Evolutionary conservation across 1,284 basidiomycete species (phyloP), one percentile per base, ranked within the genome.

Genomic region (Pseudozyma pruni): DNA sequence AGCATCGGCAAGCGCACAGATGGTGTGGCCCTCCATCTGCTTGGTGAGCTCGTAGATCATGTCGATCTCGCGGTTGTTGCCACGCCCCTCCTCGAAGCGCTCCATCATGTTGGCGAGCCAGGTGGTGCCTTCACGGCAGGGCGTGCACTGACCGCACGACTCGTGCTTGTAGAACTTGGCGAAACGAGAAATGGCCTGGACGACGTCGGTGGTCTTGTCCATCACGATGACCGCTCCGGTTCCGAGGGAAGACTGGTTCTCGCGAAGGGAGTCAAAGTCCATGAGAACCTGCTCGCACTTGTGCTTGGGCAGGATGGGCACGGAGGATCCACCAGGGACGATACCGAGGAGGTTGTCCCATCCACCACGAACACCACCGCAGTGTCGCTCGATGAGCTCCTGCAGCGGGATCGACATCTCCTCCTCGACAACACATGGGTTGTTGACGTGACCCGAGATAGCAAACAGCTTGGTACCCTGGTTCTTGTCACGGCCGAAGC

Each of bases 171-270:
- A 80, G 62, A 81, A 80, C 53, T 75, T 80, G 57, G 93, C 86
- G 85, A 98, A 97, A 42, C 94, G 90, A 11, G 95, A 91, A 75
- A 98, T 98, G 62, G 93, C 94, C 53, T 70, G 45, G 7, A 81
- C 71, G 56, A 98, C 90, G 82, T 98, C 95, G 34, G 95, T 97
- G 75, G 89, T 90, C 86, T 97, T 93, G 87, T 98, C 90, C 94
- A 98, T 98, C 75, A 98, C 95, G 74, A 98, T 98, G 70, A 98
- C 94, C 17, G 95, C 95, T 61, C 95, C 95, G 0, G 95, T 98
- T 27, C 95, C 95, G 68, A 98, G 89, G 83, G 94, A 93, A 17
- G 92, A 91, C 79, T 93, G 91, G 16, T 92, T 90, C 82, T 98
- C 95, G 84, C 95, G 95, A 60, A 98, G 87, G 8, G 94, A 97